A percentile compares a stretch with the other conserved stretches of the same genome.
phyloP scores from a whole-genome alignment of 1,284 basidiomycete species.

The Microbotryum scabiosae region DNA sequence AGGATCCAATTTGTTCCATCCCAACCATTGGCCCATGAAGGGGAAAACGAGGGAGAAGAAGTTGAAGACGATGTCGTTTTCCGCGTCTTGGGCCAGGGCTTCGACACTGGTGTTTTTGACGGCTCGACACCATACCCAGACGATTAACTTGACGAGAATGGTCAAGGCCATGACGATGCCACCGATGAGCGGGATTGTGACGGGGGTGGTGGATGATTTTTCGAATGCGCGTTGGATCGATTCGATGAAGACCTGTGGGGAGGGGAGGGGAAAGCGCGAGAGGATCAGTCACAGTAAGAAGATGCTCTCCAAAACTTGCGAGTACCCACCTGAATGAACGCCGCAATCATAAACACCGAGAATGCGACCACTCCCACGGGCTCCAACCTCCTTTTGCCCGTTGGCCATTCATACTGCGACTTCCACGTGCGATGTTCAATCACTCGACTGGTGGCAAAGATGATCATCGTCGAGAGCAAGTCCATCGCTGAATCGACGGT shows the following conservation, averaged over 20 bases:
- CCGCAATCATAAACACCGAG: constrained; percentile 51
- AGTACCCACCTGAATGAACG: constrained; percentile 37
- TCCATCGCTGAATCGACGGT: constrained; percentile 51
- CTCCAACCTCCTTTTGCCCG: constrained; percentile 48
- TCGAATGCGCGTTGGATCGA: constrained; percentile 42
- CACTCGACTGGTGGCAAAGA: constrained; percentile 29
- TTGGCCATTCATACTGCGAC: constrained; percentile 43
- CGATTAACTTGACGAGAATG: constrained; percentile 46
- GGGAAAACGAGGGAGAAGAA: constrained; percentile 50
- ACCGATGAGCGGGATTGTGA: constrained; percentile 34
- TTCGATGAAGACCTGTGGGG: constrained; percentile 45
- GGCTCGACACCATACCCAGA: constrained; percentile 43
- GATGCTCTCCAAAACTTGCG: too few relatives aligned
- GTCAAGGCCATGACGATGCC: constrained; percentile 47
- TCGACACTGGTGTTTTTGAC: constrained; percentile 41
- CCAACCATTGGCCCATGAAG: constrained; percentile 37
- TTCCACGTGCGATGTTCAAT: constrained; percentile 22
- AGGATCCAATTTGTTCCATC: constrained; percentile 43
- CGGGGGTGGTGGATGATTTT: constrained; percentile 32
- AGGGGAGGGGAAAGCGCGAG: constrained; percentile 2
- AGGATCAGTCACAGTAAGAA: too few relatives aligned
- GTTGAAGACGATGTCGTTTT: constrained; percentile 46
- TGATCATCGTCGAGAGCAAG: constrained; percentile 45
- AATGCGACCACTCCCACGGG: constrained; percentile 45
- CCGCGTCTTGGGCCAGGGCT: constrained; percentile 39